Base-by-base conservation (phyloP, 2,329 filamentous ascomycete species). In the Paramyrothecium sp. region DNA sequence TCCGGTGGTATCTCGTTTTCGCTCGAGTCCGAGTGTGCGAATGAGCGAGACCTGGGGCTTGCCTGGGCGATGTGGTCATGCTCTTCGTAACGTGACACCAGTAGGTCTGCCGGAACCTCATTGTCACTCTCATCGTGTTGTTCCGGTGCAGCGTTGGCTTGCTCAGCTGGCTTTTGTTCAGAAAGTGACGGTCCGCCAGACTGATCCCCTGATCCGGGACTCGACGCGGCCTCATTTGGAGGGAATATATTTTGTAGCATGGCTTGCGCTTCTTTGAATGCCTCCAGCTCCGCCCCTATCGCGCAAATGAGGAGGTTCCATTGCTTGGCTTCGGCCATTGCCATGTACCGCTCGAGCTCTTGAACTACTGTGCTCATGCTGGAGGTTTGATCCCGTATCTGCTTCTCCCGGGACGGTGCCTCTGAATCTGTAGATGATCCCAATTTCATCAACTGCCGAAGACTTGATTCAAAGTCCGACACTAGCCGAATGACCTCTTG, bases 271-370 rank as follows among this genome's bases (percentile, higher is more conserved):
- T 88, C 82, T 33, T 75, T 75, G 59, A 90, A 87, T 2, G 88
- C 87, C 58, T 89, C 86, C 2, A 90, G 67, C 69, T 91, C 90
- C 0, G 90, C 90, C 1, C 89, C 89, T 34, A 94, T 86, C 12
- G 89, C 89, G 54, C 85, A 90, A 4, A 92, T 86, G 19, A 94
- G 77, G 17, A 93, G 74, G 56, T 89, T 92, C 90, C 90, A 94
- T 17, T 81, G 80, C 56, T 83, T 83, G 1, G 78, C 74, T 59
- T 89, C 84, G 0, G 87, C 87, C 2, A 80, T 67, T 2, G 78
- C 73, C 23, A 87, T 65, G 20, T 81, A 79, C 17, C 77, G 72
- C 54, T 86, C 80, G 3, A 94, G 72, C 3, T 81, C 79, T 1
- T 66, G 63, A 13, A 88, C 80, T 4, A 88, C 81, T 3, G 67